Base-by-base conservation (phyloP, 2,329 filamentous ascomycete genomes). In the Cytospora mali region DNA sequence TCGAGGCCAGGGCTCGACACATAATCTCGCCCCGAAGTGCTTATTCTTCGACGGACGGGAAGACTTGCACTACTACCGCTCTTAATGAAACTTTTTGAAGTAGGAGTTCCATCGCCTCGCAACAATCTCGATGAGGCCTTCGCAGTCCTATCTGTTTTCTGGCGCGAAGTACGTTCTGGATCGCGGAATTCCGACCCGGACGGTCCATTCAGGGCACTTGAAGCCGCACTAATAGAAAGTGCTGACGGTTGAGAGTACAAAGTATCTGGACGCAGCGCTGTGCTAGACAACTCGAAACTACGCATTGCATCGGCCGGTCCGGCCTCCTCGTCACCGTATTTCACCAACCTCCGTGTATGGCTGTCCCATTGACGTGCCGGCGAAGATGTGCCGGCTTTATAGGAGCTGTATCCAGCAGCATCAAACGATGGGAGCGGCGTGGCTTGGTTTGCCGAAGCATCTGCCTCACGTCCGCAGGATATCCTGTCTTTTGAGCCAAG, bases 201-300 rank as follows among this genome's bases (percentile, higher is more conserved):
- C 67, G 73, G 64, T 11, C 77, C 74, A 49, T 73, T 80, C 6
- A 86, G 67, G 7, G 84, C 84, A 67, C 81, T 86, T 6, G 83
- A 84, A 18, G 84, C 84, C 49, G 84, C 84, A 56, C 80, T 84
- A 14, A 86, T 70, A 7, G 84, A 85, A 3, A 85, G 74, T 1
- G 80, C 72, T 2, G 83, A 81, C 13, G 81, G 75, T 0, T 73
- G 72, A 28, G 71, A 64, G 31, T 71, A 72, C 2, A 70, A 76
- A 23, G 83, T 81, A 14, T 77, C 76, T 3, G 77, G 77, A 51
- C 75, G 75, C 42, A 78, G 74, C 52, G 51, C 27, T 25, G 68
- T 53, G 11, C 69, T 69, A 35, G 75, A 66, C 6, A 68, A 63
- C 14, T 75, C 71, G 14, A 66, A 66, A 60, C 58, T 72, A 13